phyloP scores from a whole-genome alignment of 495 filamentous ascomycete species.

The Sabuloglossum arenarium region DNA sequence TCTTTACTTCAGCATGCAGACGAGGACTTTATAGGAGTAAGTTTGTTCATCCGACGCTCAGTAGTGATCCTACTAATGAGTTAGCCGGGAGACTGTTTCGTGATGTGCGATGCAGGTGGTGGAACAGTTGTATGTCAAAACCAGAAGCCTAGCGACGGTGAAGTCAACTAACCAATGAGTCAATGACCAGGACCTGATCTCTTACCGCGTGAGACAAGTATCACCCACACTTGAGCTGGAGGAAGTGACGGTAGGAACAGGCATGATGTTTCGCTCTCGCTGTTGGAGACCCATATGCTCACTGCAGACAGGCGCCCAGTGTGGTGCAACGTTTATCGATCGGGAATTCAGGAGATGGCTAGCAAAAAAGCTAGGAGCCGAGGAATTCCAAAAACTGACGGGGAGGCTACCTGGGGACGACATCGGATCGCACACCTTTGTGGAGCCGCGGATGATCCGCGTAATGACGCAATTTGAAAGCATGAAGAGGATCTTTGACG shows the following conservation, averaged over 20 bases:
- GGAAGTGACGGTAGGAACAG: neutral
- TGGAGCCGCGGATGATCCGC: neutral
- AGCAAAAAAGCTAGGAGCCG: neutral
- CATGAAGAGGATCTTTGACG: neutral
- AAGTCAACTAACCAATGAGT: too few relatives aligned
- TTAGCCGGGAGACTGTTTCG: neutral
- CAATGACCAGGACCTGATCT: neutral
- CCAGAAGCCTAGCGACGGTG: too few relatives aligned
- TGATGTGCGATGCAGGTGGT: neutral
- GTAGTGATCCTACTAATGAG: too few relatives aligned
- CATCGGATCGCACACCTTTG: neutral
- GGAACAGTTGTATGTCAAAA: too few relatives aligned
- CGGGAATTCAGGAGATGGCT: neutral
- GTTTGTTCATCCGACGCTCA: too few relatives aligned
- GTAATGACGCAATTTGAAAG: neutral
- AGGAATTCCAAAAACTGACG: neutral
- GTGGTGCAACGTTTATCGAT: neutral
- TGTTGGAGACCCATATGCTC: too few relatives aligned
- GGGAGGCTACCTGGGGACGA: neutral
- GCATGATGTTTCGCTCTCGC: neutral
- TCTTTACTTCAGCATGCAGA: neutral
- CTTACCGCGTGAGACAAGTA: neutral
- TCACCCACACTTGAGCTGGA: neutral
- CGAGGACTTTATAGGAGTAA: too few relatives aligned
- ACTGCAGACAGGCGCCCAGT: neutral